Conservation (phyloP, 208 protist genomes). For the Borovskyia barvae region DNA sequence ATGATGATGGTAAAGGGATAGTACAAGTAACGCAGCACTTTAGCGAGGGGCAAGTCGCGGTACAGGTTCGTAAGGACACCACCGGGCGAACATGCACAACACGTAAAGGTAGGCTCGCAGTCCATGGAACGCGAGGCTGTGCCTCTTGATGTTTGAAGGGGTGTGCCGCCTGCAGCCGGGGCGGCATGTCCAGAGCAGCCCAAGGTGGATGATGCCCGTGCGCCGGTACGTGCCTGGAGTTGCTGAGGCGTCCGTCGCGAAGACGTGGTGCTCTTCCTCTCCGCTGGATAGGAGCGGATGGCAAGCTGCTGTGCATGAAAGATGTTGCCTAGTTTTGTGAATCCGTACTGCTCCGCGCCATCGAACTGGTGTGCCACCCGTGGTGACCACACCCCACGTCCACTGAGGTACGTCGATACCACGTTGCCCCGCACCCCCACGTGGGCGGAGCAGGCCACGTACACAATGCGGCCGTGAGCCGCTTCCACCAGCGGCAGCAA, state of each 20-base stretch:
- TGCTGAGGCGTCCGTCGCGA: constrained; percentile 16
- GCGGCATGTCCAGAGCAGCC: constrained; percentile 2
- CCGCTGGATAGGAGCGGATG: constrained; percentile 49
- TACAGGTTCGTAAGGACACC: constrained; percentile 76
- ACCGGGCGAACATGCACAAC: constrained; percentile 71
- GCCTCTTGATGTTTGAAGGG: background rate
- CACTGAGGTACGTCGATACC: constrained; percentile 62
- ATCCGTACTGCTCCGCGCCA: constrained; percentile 80
- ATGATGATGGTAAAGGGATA: constrained; percentile 68
- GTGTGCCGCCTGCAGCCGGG: constrained; percentile 10
- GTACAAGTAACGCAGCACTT: constrained; percentile 50
- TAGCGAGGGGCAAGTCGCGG: constrained; percentile 50
- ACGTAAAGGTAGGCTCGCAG: constrained; percentile 50
- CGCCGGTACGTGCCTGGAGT: background rate
- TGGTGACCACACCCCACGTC: constrained; percentile 64
- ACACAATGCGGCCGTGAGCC: constrained; percentile 64
- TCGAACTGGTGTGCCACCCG: constrained; percentile 66
- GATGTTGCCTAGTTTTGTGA: constrained; percentile 85
- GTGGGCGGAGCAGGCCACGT: constrained; percentile 73
- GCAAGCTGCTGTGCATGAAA: constrained; percentile 82
- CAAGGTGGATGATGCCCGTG: background rate
- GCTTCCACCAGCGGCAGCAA: constrained; percentile 68
- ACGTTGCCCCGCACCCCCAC: constrained; percentile 58
- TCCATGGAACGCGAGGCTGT: background rate
- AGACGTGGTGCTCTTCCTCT: constrained; percentile 3